Conservation (phyloP, 257 asterid species). For the Anisodus tanguticus region DNA sequence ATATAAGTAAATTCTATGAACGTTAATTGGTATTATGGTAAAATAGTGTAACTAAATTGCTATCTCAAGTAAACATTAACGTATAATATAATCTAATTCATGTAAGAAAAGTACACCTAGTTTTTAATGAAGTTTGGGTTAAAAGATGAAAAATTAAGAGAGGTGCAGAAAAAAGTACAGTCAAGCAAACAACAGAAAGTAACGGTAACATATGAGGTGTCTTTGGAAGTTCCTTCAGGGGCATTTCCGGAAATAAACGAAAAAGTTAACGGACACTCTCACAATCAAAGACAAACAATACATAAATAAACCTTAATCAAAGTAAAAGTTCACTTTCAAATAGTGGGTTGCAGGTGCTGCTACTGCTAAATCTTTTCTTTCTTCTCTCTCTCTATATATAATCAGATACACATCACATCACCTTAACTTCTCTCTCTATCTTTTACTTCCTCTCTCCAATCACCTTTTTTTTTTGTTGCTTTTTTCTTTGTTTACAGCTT, state of each 20-base stretch:
- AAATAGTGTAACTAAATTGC: too few relatives aligned
- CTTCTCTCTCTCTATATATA: constrained; percentile 39
- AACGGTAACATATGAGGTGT: constrained; percentile 81
- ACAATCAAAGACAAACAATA: constrained; percentile 35
- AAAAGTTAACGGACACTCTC: constrained; percentile 55
- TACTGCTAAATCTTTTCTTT: constrained; percentile 35
- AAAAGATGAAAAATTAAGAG: constrained; percentile 32
- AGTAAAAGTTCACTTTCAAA: constrained; percentile 32
- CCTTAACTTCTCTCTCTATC: constrained; percentile 44
- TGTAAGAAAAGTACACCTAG: background rate
- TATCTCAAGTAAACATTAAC: too few relatives aligned
- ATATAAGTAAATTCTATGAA: too few relatives aligned
- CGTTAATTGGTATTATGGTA: too few relatives aligned
- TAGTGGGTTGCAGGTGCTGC: constrained; percentile 47
- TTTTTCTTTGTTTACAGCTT: constrained; percentile 54
- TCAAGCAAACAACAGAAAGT: constrained; percentile 35
- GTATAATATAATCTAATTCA: background rate
- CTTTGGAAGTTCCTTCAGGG: constrained; percentile 72
- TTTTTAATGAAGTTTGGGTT: background rate
- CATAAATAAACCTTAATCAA: constrained; percentile 2
- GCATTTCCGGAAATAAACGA: constrained; percentile 47
- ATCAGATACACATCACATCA: constrained; percentile 46
- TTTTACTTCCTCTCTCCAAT: constrained; percentile 30
- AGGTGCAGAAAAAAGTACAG: constrained; percentile 39
- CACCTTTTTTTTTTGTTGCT: constrained; percentile 32